A percentile compares a stretch with the other conserved stretches of the same genome.
Evolutionary conservation across 2,329 filamentous ascomycete genomes (phyloP).

Genomic region (Alternaria consortialis): DNA sequence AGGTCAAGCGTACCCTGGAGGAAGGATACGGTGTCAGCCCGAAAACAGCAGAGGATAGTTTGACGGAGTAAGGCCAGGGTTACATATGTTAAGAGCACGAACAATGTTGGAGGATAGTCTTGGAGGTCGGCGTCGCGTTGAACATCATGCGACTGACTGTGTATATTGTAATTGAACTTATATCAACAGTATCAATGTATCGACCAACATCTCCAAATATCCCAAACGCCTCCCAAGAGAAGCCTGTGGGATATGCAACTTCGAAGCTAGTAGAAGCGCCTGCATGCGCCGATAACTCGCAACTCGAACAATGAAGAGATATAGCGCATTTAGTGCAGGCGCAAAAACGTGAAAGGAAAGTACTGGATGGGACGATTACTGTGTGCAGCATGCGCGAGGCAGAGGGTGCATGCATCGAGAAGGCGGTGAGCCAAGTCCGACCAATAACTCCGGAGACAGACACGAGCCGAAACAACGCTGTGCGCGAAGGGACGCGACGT

Average conservation of each 20-base stretch:
- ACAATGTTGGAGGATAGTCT: too few relatives aligned
- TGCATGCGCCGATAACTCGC: constrained; percentile 6
- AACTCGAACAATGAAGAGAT: neutral
- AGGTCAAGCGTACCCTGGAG: constrained; percentile 53
- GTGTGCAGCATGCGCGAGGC: neutral
- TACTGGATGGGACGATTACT: neutral
- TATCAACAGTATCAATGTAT: neutral
- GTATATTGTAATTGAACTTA: neutral
- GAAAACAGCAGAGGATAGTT: constrained; percentile 45
- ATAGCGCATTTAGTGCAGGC: neutral
- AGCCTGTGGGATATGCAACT: neutral
- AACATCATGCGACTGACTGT: neutral
- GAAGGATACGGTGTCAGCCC: constrained; percentile 41
- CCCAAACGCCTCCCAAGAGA: constrained; percentile 4
- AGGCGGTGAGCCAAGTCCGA: constrained; percentile 15
- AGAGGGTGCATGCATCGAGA: neutral
- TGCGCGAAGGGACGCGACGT: constrained; percentile 3
- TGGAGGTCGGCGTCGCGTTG: too few relatives aligned
- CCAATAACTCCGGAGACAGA: constrained; percentile 11
- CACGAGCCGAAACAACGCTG: neutral
- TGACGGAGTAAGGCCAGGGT: constrained; percentile 42
- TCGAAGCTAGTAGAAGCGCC: neutral
- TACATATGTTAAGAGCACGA: neutral
- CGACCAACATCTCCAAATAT: neutral
- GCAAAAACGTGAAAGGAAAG: neutral